Base-by-base conservation (phyloP, 2,329 filamentous ascomycete species). In the Aspergillus unguis region DNA sequence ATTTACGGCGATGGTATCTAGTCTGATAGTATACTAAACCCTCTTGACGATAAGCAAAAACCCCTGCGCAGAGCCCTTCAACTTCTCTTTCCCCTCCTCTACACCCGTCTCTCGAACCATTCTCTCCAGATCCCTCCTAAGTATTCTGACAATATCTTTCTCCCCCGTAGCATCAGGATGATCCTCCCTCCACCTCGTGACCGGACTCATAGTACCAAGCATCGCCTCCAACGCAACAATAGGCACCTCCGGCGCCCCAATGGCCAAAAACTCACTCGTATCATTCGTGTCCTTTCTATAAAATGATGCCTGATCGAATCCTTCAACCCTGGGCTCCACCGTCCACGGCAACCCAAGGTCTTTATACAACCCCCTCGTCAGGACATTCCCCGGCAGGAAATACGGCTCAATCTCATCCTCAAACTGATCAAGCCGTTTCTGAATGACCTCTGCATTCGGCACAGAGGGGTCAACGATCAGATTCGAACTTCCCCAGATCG, bases 301-400 rank as follows among this genome's bases (percentile, higher is more conserved):
- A 23, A 53, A 53, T 1, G 1, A 10, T 11, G 7, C 35, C 28
- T 33, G 6, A 3, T 45, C 45, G 27, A 84, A 79, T 1, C 59
- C 71, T 0, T 50, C 8, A 0, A 72, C 65, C 0, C 68, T 59
- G 1, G 55, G 44, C 4, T 63, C 56, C 3, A 73, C 27, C 0
- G 67, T 71, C 81, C 81, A 85, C 0, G 82, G 82, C 11, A 84
- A 63, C 4, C 58, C 53, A 2, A 83, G 66, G 9, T 70, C 62
- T 1, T 56, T 50, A 58, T 82, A 84, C 10, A 71, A 56, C 7
- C 68, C 60, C 0, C 69, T 67, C 0, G 66, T 66, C 1, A 81
- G 47, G 4, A 57, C 41, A 56, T 80, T 83, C 0, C 78, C 77
- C 0, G 65, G 64, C n/a, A 62, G 60, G 28, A 70, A 62, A 59